Conservation (phyloP, 495 filamentous ascomycete genomes). For the Oidiodendron maius region DNA sequence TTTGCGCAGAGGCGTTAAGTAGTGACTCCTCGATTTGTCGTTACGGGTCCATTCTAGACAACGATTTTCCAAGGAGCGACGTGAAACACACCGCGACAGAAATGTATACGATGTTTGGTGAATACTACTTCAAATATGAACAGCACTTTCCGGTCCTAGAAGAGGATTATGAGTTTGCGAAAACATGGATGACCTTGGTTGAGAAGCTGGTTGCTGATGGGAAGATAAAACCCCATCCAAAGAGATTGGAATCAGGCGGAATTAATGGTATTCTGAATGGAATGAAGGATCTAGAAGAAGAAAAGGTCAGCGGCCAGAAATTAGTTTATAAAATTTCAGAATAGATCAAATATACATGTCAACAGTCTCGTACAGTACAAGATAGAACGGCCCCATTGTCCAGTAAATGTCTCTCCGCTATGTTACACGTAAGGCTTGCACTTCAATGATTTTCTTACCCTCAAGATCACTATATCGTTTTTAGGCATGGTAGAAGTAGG, state of each 20-base stretch:
- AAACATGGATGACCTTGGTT: not conserved
- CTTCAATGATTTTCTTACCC: no score
- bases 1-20: constrained; percentile 9
- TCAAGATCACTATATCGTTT: no score
- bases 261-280: not conserved
- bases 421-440: no score
- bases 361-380: no score
- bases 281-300: not conserved
- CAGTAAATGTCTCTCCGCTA: no score
- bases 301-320: not conserved
- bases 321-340: constrained; percentile 20
- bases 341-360: no score
- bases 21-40: constrained; percentile 8
- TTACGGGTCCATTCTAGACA: not conserved
- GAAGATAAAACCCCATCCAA: not conserved
- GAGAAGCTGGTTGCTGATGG: not conserved
- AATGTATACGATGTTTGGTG: not conserved
- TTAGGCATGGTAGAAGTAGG: no score
- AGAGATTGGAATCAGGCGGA: not conserved
- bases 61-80: constrained; percentile 25
- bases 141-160: not conserved
- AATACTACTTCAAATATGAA: not conserved
- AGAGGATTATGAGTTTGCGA: not conserved
- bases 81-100: not conserved
- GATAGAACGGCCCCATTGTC: no score